These are phyloP conservation scores for Aspergillus pseudoviridinutans DNA, from an alignment of 2,329 filamentous ascomycete genomes.

Conservation along the genomic window DNA sequence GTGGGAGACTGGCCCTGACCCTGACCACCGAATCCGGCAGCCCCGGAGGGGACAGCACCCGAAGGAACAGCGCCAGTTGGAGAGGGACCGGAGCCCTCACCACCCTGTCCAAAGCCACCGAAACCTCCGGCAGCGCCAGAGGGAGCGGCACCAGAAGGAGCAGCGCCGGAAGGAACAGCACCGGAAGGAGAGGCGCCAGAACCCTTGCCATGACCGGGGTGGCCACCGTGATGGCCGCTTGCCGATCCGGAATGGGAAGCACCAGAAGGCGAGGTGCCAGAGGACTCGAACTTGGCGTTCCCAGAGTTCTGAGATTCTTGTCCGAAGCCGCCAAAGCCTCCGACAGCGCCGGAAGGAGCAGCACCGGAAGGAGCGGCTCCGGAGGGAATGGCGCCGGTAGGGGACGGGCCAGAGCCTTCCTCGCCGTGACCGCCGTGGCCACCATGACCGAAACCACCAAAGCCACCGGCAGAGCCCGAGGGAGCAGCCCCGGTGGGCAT, in stretches of 20 bases:
- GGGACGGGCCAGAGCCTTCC: no score
- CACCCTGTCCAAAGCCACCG: no score
- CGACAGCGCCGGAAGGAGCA: no score
- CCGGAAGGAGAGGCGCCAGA: not conserved
- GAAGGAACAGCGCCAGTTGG: no score
- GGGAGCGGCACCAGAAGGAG: not conserved
- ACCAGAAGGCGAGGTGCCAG: not conserved
- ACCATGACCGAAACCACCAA: no score
- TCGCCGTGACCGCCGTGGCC: no score
- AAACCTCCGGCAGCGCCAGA: not conserved
- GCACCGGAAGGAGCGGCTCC: no score
- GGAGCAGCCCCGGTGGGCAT: not conserved
- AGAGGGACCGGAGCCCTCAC: no score
- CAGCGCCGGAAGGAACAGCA: not conserved
- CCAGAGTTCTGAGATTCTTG: not conserved
- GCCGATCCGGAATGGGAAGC: not conserved
- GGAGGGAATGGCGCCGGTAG: no score
- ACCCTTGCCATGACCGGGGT: not conserved
- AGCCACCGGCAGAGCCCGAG: not conserved
- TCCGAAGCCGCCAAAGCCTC: not conserved
- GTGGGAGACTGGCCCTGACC: not conserved
- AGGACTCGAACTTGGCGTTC: not conserved
- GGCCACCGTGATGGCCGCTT: not conserved
- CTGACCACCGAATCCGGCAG: no score
- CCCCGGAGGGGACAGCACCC: no score